Base-by-base conservation (phyloP, 2,329 filamentous ascomycete genomes). In the Emericellopsis atlantica region DNA sequence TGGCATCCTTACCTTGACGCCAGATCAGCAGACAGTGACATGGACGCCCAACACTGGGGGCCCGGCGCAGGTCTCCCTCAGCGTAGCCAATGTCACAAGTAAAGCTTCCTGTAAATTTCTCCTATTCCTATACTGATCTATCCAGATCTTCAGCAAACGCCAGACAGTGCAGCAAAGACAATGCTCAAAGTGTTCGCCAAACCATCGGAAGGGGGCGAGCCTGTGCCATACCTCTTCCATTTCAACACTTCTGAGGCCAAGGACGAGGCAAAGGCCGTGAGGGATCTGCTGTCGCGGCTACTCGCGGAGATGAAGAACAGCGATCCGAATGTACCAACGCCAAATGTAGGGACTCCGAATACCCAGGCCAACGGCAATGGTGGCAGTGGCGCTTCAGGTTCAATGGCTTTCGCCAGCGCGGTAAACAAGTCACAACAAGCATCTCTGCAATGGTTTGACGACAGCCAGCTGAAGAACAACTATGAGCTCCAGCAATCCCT, bases 171-270 rank as follows among this genome's bases (percentile, higher is more conserved):
- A 31, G 69, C 87, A 15, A 95, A 95, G 69, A 88, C 94, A 40
- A 95, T 95, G 72, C 74, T 96, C 44, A 95, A 92, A 60, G 81
- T 98, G 42, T 85, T 95, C 51, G 83, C 83, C 46, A 83, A 88
- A 56, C 62, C 75, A 34, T 62, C 76, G 26, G 65, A 67, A 37
- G 67, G 67, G 22, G 59, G 68, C 23, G 76, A 81, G 39, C 66
- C 84, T 15, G 73, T 80, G 36, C 76, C 79, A 41, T 86, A 93
- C 56, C 76, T 90, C 38, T 95, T 98, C 59, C 81, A 84, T 48
- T 96, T 98, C 64, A 93, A 87, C 44, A 87, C 87, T 3, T 61
- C 73, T 18, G 76, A 84, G 49, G 85, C 90, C 36, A 79, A 90
- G 48, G 68, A 76, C 26, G 88, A 98, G 61, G 89, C 92, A 43